Conservation (phyloP, 345 rosid species). For the Laguncularia racemosa region DNA sequence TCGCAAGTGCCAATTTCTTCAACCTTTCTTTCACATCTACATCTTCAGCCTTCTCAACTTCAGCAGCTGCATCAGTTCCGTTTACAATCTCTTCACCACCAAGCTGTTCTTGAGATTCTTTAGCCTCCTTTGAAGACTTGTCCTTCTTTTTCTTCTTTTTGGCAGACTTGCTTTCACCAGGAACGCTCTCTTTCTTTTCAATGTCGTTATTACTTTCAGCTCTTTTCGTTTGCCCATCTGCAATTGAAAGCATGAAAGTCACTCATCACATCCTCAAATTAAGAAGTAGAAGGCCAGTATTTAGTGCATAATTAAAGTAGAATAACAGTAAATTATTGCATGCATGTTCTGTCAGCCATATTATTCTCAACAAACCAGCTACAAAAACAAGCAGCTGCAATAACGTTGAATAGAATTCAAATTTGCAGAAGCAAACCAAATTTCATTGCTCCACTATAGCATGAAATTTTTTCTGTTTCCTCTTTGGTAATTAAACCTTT, state of each 20-base stretch:
- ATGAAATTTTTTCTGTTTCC: too few relatives aligned
- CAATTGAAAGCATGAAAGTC: neutral
- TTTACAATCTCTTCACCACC: slow-evolving; percentile 19
- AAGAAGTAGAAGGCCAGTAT: neutral
- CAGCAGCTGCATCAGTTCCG: slow-evolving; percentile 23
- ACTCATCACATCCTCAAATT: neutral
- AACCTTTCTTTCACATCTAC: slow-evolving; percentile 57
- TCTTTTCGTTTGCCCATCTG: slow-evolving; percentile 29
- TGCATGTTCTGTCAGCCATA: too few relatives aligned
- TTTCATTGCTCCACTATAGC: too few relatives aligned
- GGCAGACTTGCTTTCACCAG: slow-evolving; percentile 52
- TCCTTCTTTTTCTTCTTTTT: slow-evolving; percentile 82
- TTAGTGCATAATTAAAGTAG: too few relatives aligned
- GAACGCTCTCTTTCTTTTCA: slow-evolving; percentile 52
- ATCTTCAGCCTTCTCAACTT: slow-evolving; percentile 21
- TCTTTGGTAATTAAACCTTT: too few relatives aligned
- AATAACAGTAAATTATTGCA: too few relatives aligned
- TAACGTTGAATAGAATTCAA: too few relatives aligned
- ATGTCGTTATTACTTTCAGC: slow-evolving; percentile 25
- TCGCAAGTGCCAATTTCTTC: slow-evolving; percentile 46
- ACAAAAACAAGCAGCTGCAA: too few relatives aligned
- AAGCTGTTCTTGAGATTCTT: slow-evolving; percentile 42
- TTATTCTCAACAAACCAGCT: too few relatives aligned
- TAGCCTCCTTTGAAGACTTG: slow-evolving; percentile 41
- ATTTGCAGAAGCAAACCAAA: too few relatives aligned